phyloP scores from a whole-genome alignment of 2,329 filamentous ascomycete species.

The Paramyrothecium sp. region DNA sequence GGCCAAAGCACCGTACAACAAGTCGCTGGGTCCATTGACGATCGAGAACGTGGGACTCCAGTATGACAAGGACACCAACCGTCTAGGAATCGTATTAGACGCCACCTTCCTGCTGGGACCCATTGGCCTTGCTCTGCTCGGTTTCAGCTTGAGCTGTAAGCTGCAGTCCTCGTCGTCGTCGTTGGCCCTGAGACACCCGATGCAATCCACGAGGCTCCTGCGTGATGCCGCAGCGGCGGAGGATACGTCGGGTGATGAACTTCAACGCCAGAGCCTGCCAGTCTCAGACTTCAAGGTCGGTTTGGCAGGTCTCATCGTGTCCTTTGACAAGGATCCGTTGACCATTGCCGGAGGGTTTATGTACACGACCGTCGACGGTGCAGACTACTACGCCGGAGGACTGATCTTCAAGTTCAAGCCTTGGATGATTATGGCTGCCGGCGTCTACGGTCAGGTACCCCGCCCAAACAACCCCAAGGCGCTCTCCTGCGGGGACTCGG shows the following conservation, averaged over 20 bases:
- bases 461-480: neutral
- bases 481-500: too few species aligned
- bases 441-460: constrained; percentile 30
- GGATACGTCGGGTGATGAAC: too few species aligned
- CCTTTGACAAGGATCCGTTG: neutral
- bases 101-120: constrained; percentile 34
- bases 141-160: too few species aligned
- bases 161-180: too few species aligned
- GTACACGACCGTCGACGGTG: neutral
- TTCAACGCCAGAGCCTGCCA: too few species aligned
- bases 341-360: neutral
- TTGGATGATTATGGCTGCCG: constrained; percentile 36
- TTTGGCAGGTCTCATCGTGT: neutral
- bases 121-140: constrained; percentile 29
- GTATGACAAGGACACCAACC: constrained; percentile 23
- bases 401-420: constrained; percentile 29
- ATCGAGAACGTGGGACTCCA: constrained; percentile 34
- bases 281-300: too few species aligned
- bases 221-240: too few species aligned
- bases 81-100: constrained; percentile 28
- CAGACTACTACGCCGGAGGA: constrained; percentile 34
- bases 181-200: too few species aligned
- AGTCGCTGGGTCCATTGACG: constrained; percentile 25
- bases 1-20: constrained; percentile 22
- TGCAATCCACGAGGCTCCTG: too few species aligned